Conservation (phyloP, 768 basidiomycete genomes). For the Termitomyces sp. region DNA sequence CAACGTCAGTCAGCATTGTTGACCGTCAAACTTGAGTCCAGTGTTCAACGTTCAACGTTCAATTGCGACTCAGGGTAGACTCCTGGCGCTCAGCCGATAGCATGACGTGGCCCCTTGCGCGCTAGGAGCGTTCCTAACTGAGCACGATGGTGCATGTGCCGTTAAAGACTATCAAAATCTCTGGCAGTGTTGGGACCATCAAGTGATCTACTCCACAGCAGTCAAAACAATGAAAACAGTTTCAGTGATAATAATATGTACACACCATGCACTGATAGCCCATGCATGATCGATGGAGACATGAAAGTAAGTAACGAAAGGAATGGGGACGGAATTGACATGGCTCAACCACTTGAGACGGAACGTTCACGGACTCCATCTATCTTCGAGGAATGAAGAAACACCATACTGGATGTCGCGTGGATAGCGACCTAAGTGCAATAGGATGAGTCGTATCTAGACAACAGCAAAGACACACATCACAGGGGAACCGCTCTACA, state of each 20-base stretch:
- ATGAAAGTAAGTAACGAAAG: neutral
- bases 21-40: neutral
- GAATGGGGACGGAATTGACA: neutral
- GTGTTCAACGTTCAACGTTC: neutral
- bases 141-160: neutral
- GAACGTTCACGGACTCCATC: neutral
- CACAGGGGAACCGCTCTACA: neutral
- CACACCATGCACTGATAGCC: neutral
- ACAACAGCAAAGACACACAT: constrained; percentile 10
- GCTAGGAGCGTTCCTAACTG: neutral
- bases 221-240: neutral
- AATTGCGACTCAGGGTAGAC: neutral
- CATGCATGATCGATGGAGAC: neutral
- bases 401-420: neutral
- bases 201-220: neutral
- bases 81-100: neutral
- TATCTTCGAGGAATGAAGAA: neutral
- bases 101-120: neutral
- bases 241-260: neutral
- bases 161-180: neutral
- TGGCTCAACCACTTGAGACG: neutral
- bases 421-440: constrained; percentile 3
- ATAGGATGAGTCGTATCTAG: constrained; percentile 1
- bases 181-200: neutral
- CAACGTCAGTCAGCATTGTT: neutral